Conservation (phyloP, 345 rosid species). For the Rhizophora mangle region DNA sequence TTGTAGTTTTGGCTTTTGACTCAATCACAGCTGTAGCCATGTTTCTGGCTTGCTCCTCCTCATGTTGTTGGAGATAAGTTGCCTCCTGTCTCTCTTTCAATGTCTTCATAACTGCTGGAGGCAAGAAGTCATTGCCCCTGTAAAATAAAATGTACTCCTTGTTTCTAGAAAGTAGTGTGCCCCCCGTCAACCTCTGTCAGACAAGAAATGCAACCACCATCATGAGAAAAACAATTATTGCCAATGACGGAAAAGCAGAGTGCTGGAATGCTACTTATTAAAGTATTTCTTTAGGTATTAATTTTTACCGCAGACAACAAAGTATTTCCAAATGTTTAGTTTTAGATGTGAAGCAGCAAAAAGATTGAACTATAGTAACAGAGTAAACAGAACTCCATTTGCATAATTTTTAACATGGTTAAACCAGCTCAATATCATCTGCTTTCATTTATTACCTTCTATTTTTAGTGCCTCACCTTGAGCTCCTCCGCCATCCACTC, state of each 20-base stretch:
- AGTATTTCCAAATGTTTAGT: not conserved
- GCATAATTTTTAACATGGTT: not conserved
- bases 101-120: slow-evolving; percentile 52
- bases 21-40: slow-evolving; percentile 34
- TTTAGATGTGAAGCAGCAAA: not conserved
- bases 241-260: not conserved
- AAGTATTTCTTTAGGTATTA: not conserved
- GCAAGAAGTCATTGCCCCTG: slow-evolving; percentile 92
- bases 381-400: not conserved
- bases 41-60: slow-evolving; percentile 74
- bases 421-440: not conserved
- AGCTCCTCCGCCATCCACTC: slow-evolving; percentile 98
- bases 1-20: slow-evolving; percentile 35
- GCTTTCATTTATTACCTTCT: not conserved
- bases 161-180: slow-evolving; percentile 77
- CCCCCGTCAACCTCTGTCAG: slow-evolving; percentile 78
- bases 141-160: slow-evolving; percentile 87
- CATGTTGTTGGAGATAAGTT: slow-evolving; percentile 50
- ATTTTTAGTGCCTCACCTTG: slow-evolving; percentile 44
- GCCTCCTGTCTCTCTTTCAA: slow-evolving; percentile 59
- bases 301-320: not conserved
- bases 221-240: not conserved
- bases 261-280: not conserved
- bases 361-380: not conserved
- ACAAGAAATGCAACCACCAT: slow-evolving; percentile 21